Base-by-base conservation (phyloP, 164 flowering plant species). In the Annona squamosa region DNA sequence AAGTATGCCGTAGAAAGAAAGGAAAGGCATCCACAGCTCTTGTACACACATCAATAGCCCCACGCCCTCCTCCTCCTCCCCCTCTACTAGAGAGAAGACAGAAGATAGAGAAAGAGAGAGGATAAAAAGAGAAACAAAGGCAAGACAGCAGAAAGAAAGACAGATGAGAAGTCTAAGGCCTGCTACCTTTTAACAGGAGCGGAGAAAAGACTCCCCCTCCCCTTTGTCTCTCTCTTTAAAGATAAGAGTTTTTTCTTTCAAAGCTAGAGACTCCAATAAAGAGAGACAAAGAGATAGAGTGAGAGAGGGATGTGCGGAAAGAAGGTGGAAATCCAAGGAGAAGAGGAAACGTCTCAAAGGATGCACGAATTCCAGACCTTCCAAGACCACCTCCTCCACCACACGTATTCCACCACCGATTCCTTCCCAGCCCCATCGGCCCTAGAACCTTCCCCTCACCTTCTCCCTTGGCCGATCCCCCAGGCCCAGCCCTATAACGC, bases 1-100 rank as follows among this genome's bases (percentile, higher is more conserved):
- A 70, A 82, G 85, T 84, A 81, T 90, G 94, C 87, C 94, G 94
- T 91, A 86, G 87, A 84, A 83, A 84, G 86, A 84, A 89, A 89
- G 91, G 84, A 90, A 89, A 88, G 87, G 81, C 52, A 79, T 73
- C 13, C 48, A 48, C 69, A 81, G 76, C 77, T 69, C 63, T 69
- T 48, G 63, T 73, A 45, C 71, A 13, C 2, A 52, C 59, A 52
- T 52, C 59, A 52, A 52, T 52, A 52, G 59, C 59, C 59, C 59
- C 59, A 52, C 59, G 13, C 59, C 59, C 59, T 7, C 9, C 37
- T 26, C 37, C 37, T 26, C 37, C 37, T 26, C 1, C 37, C 37
- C 37, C 37, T 26, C 37, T 26, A 26, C 63, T 59, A 63, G 19
- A 61, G 67, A 26, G 68, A 48, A 12, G 66, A 65, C 7, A 46